These are phyloP conservation scores for Phytophthora litchii DNA, from an alignment of 352 stramenopile genomes.

Conservation along the genomic window DNA sequence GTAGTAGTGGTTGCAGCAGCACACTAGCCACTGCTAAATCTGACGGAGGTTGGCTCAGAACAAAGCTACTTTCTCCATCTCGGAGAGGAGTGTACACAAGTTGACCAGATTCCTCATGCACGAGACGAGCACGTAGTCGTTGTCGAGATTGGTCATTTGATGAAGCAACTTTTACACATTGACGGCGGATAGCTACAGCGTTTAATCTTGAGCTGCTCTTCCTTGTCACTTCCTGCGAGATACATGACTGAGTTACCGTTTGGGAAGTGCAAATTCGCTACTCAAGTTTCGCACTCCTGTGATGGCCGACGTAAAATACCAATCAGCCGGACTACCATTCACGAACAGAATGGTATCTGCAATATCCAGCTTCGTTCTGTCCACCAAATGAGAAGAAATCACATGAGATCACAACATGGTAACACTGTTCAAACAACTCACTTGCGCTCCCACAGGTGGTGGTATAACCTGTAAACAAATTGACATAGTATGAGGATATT, in stretches of 20 bases:
- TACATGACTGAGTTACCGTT: neutral
- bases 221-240: constrained; percentile 52
- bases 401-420: neutral
- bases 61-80: constrained; percentile 62
- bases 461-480: constrained; percentile 45
- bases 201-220: constrained; percentile 39
- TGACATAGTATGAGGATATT: neutral
- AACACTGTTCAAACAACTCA: constrained; percentile 18
- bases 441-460: constrained; percentile 64
- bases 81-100: constrained; percentile 48
- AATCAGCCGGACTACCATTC: constrained; percentile 47
- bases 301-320: constrained; percentile 65
- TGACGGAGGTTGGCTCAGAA: constrained; percentile 52
- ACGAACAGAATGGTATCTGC: constrained; percentile 58
- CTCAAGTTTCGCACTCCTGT: constrained; percentile 44
- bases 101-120: constrained; percentile 51
- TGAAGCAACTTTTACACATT: constrained; percentile 46
- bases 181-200: constrained; percentile 20
- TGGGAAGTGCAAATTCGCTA: neutral
- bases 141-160: constrained; percentile 14
- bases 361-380: constrained; percentile 64
- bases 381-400: constrained; percentile 1
- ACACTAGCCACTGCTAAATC: constrained; percentile 50
- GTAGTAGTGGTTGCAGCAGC: constrained; percentile 55
- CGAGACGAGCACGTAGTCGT: constrained; percentile 10